A percentile compares a stretch with the other conserved stretches of the same genome.
Conservation (phyloP, 371 early-diverging fungal genomes). For the Mortierella sp. region DNA sequence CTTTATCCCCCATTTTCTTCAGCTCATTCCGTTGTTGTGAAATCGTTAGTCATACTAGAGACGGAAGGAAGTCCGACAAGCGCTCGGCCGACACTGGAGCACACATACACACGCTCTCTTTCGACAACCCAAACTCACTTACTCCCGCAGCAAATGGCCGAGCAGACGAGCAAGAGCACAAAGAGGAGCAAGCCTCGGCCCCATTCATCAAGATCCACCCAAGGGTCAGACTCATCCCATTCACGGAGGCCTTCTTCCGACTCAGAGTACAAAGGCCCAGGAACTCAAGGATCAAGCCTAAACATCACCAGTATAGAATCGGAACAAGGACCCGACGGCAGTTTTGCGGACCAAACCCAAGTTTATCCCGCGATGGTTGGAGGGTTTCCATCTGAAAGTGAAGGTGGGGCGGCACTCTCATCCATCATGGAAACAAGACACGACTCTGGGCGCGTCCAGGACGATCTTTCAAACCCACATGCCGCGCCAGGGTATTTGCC, state of each 20-base stretch:
- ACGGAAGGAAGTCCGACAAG: neutral
- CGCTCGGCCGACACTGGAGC: neutral
- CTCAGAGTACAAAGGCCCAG: neutral
- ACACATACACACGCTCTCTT: neutral
- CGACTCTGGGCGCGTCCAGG: neutral
- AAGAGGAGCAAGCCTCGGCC: conserved; percentile 16
- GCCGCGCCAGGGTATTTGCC: neutral
- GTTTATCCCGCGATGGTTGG: neutral
- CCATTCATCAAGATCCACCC: conserved; percentile 4
- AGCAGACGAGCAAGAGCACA: conserved; percentile 2
- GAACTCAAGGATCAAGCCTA: neutral
- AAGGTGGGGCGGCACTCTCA: neutral
- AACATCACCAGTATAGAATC: neutral
- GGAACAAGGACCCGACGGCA: neutral
- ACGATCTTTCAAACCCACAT: neutral
- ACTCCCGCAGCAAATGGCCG: conserved; percentile 4
- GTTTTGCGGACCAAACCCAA: neutral
- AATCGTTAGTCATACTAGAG: neutral
- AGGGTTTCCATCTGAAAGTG: neutral
- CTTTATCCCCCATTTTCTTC: neutral
- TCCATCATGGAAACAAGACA: neutral
- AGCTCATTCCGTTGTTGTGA: neutral
- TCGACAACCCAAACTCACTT: neutral
- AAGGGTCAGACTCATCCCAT: conserved; percentile 2
- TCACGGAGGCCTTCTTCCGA: neutral